Evolutionary conservation across 768 basidiomycete genomes (phyloP), one percentile per base, ranked within the genome.

Genomic region (Pleurotus tuoliensis): DNA sequence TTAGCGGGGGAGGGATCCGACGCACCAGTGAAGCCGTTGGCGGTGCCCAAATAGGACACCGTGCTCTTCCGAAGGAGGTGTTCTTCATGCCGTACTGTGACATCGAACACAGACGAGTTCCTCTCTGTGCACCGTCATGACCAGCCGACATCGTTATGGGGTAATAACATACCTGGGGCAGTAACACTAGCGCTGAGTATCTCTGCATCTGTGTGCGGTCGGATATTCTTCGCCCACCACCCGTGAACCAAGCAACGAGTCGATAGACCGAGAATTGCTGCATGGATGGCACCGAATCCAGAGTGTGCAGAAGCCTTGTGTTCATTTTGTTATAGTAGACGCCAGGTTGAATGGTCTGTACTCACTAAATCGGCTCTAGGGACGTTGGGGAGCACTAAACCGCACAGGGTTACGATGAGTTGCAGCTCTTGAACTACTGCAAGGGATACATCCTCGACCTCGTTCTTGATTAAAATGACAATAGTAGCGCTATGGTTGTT

Each of bases 241-340:
- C 81, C 80, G 49, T 74, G 74, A 4, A 83, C 81, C 16, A 95
- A 78, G 63, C 81, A 85, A 60, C 82, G 81, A 22, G 93, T 86
- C 0, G 92, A 84, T 4, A 97, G 74, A 15, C 81, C 76, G 8
- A 94, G 74, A 38, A 95, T 82, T 1, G 91, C 87, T 1, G 83
- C 76, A 64, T 98, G 95, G 46, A 96, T 81, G 0, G 86, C 84
- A 3, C 95, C 95, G 64, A 92, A 96, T 3, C 91, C 90, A 1
- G 90, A 81, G 59, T 81, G 85, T 20, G 83, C 76, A n/a, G 82
- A 79, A 47, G 77, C 67, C 82, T 84, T 44, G 43, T 2, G 11
- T 41, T 5, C 38, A 1, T 8, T 13, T 22, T 9, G 41, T 18
- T 41, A 24, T 18, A 11, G 24, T 40, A 18, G 16, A 53, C n/a